These are phyloP conservation scores for Gnaphalium uliginosum DNA, from an alignment of 129 eudicot species.

Conservation along the genomic window DNA sequence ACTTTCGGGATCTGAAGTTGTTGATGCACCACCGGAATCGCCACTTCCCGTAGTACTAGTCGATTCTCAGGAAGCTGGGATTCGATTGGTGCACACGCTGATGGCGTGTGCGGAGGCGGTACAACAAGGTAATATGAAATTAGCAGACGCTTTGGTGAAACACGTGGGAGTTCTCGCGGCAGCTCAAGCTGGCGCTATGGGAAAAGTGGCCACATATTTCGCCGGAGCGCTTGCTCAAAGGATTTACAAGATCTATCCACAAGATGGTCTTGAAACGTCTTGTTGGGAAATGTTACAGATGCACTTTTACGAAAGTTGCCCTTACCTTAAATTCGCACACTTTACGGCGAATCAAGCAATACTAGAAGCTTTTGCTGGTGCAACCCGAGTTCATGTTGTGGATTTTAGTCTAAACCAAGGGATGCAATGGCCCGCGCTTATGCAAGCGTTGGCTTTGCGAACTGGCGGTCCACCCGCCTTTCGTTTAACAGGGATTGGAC, in stretches of 20 bases:
- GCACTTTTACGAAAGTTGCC: constrained; percentile 81
- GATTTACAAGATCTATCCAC: constrained; percentile 61
- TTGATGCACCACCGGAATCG: constrained; percentile 25
- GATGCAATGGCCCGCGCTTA: constrained; percentile 91
- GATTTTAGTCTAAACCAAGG: constrained; percentile 85
- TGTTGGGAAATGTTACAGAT: constrained; percentile 58
- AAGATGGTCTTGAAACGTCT: constrained; percentile 48
- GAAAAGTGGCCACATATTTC: constrained; percentile 70
- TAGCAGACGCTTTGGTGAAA: constrained; percentile 61
- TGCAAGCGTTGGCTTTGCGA: constrained; percentile 79
- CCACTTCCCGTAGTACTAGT: constrained; percentile 67
- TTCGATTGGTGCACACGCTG: constrained; percentile 70
- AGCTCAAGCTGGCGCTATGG: constrained; percentile 74
- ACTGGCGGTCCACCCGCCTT: constrained; percentile 78
- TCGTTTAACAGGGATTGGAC: constrained; percentile 75
- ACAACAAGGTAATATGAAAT: constrained; percentile 50
- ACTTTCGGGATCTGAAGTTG: constrained; percentile 36
- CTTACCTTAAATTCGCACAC: constrained; percentile 85
- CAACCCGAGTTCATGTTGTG: constrained; percentile 57
- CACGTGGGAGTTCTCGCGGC: constrained; percentile 53
- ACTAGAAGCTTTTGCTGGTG: constrained; percentile 69
- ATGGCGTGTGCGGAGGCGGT: constrained; percentile 87
- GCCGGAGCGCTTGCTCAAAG: constrained; percentile 70
- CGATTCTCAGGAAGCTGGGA: constrained; percentile 77
- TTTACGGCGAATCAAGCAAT: constrained; percentile 92